Base-by-base conservation (phyloP, 1,284 basidiomycete genomes). In the Exobasidium rhododendri region DNA sequence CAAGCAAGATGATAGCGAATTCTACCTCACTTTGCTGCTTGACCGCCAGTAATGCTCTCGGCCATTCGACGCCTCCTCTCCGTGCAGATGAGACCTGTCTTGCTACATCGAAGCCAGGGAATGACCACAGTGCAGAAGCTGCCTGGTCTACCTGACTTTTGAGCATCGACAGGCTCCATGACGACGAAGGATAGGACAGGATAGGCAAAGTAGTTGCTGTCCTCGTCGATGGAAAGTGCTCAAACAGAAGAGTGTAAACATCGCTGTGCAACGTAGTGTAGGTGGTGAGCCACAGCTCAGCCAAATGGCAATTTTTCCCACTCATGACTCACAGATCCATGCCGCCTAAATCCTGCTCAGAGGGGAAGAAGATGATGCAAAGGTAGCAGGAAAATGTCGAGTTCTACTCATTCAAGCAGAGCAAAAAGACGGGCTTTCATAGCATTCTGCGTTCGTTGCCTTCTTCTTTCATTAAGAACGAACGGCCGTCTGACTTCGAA, bases 241-340 rank as follows among this genome's bases (percentile, higher is more conserved):
- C 47, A 31, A 50, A 50, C 10, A 50, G 52, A 55, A 55, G 26
- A 28, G 13, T 43, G 13, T 55, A 43, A 11, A 31, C 29, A 40
- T 55, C 31, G 62, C 68, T n/a, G 47, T 17, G n/a, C n/a, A n/a
- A n/a, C n/a, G n/a, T n/a, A n/a, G n/a, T n/a, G n/a, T n/a, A n/a
- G n/a, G n/a, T n/a, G n/a, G n/a, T n/a, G n/a, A n/a, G n/a, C n/a
- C n/a, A n/a, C n/a, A n/a, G n/a, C n/a, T n/a, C n/a, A n/a, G n/a
- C n/a, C n/a, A n/a, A n/a, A n/a, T n/a, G n/a, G n/a, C n/a, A n/a
- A n/a, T n/a, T n/a, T n/a, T n/a, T n/a, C n/a, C n/a, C n/a, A n/a
- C n/a, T n/a, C n/a, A n/a, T n/a, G n/a, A n/a, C n/a, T n/a, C n/a
- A n/a, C n/a, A n/a, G n/a, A n/a, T n/a, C n/a, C n/a, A n/a, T n/a